Percentiles rank a stretch among this genome's conserved stretches.
phyloP scores from a whole-genome alignment of 1,139 yeast species.

The Suhomyces wounanorum region DNA sequence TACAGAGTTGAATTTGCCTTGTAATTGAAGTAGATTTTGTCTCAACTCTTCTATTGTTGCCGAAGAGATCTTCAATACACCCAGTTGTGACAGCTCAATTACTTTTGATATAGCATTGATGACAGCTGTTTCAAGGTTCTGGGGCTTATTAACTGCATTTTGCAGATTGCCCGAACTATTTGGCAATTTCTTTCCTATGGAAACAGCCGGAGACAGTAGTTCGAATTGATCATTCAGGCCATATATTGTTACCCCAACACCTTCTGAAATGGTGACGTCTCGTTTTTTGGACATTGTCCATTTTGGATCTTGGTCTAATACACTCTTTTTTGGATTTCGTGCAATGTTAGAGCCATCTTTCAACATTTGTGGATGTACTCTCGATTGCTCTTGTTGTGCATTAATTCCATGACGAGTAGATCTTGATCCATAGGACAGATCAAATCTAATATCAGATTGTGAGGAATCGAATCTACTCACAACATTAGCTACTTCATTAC shows the following conservation, averaged over 20 bases:
- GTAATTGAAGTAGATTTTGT: background rate
- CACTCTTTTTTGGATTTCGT: conserved; percentile 1
- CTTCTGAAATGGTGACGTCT: background rate
- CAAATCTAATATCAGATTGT: background rate
- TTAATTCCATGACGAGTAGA: background rate
- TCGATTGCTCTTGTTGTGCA: background rate
- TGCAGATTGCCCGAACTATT: background rate
- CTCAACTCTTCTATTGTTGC: conserved; percentile 3
- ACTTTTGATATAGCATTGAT: conserved; percentile 2
- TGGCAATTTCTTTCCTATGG: background rate
- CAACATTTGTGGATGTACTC: background rate
- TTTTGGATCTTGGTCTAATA: background rate
- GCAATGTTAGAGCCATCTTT: background rate
- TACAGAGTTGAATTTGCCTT: background rate
- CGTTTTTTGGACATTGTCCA: conserved; percentile 2
- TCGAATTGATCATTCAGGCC: conserved; percentile 2
- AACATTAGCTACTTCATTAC: background rate
- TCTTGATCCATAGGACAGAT: background rate
- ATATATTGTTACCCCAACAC: background rate
- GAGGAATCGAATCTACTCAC: background rate
- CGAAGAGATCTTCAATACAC: conserved; percentile 1
- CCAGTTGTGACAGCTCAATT: conserved; percentile 2
- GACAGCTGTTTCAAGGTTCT: conserved; percentile 4
- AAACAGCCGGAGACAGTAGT: background rate
- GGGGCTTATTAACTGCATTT: background rate